Evolutionary conservation across 1,139 yeast species (phyloP), one percentile per base, ranked within the genome.

Genomic region (Saccharomyces hybrid): DNA sequence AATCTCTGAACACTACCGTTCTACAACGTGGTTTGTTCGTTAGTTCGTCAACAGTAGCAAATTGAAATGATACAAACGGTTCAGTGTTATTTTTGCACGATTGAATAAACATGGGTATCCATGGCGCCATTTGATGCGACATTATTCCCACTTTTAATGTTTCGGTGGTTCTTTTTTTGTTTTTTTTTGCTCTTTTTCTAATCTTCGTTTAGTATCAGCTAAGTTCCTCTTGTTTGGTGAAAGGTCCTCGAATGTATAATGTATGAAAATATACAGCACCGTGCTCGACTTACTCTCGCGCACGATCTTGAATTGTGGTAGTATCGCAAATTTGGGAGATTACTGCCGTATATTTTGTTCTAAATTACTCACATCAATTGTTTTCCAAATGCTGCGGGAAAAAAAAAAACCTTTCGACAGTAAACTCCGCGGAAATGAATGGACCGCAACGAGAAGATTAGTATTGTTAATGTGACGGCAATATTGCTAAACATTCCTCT

Each of bases 1-100:
- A 88, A 13, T 91, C 95, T 53, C 96, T 77, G 62, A 76, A 81
- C 13, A 87, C 82, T 59, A 88, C 80, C 0, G 95, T 85, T 60
- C 96, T 73, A 52, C 85, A 61, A 73, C 78, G 14, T 88, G 96
- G 64, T n/a, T 82, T 82, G 42, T 72, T 68, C 14, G 67, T 68
- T 16, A 64, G 58, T 8, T 62, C 50, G 60, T 83, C 87, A 46
- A 85, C 80, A 13, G 93, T 86, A 52, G 89, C 82, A 52, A 88
- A 78, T 60, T 86, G 85, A 62, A 87, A 85, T 2, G 85, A 71
- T 50, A 78, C 75, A 60, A 83, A 84, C 4, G 76, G 69, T 54
- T 65, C 71, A 44, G 61, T 66, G 57, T 82, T 82, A 47, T 77
- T 72, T 41, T 75, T 75, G 25, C 80, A 62, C n/a, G 84, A 79